phyloP scores from a whole-genome alignment of 768 basidiomycete genomes.

The Lactarius tabidus region DNA sequence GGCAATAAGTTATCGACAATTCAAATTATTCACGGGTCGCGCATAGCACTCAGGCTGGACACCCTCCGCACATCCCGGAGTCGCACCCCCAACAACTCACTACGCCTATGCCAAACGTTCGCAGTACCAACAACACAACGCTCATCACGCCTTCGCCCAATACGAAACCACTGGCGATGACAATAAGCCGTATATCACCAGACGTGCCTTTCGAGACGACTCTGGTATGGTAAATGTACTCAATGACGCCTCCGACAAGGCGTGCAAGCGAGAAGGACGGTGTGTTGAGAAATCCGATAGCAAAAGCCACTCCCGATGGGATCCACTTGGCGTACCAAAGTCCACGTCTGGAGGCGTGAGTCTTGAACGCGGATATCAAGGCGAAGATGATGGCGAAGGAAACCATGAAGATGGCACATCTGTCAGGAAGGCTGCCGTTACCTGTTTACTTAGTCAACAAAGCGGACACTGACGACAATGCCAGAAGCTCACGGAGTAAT shows the following conservation, averaged over 20 bases:
- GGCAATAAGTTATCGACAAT: no score
- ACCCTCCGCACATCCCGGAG: constrained; percentile 68
- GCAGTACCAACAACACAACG: constrained; percentile 69
- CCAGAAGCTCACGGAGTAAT: constrained; percentile 55
- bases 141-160: constrained; percentile 92
- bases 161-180: constrained; percentile 93
- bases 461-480: neutral
- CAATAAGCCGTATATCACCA: constrained; percentile 69
- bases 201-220: constrained; percentile 45
- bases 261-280: constrained; percentile 93
- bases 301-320: constrained; percentile 91
- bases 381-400: constrained; percentile 70
- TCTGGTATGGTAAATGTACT: constrained; percentile 58
- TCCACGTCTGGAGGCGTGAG: constrained; percentile 47
- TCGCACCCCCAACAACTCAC: constrained; percentile 86
- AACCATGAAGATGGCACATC: constrained; percentile 75
- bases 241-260: constrained; percentile 80
- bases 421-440: constrained; percentile 76
- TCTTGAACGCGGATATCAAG: constrained; percentile 61
- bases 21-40: neutral
- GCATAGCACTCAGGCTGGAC: constrained; percentile 29
- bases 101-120: constrained; percentile 69
- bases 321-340: constrained; percentile 68
- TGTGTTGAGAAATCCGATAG: constrained; percentile 93
- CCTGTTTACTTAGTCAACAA: constrained; percentile 43